Evolutionary conservation across 23 red algal species (phyloP).

Genomic region (Cyanidiococcus yangmingshanensis): DNA sequence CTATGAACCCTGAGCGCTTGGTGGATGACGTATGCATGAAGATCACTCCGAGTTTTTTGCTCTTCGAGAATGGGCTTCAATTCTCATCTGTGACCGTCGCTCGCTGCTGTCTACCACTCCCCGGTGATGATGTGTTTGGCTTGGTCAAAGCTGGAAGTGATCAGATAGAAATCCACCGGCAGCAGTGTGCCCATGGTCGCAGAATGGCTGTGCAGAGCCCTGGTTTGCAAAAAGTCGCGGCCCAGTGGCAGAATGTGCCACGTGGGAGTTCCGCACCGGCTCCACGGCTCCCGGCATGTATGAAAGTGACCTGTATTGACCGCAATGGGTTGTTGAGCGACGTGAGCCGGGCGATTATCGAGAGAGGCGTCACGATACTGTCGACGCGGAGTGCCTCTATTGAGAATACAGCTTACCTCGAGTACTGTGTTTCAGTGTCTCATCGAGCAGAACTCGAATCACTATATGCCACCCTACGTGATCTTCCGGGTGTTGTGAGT

Average conservation of each 20-base stretch:
- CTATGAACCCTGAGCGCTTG: not conserved
- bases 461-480: not conserved
- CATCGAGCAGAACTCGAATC: not conserved
- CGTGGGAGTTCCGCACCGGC: not conserved
- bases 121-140: not conserved
- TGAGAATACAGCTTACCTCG: not conserved
- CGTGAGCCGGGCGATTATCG: slow-evolving; percentile 6
- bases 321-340: slow-evolving; percentile 8
- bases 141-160: not conserved
- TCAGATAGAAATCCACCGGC: not conserved
- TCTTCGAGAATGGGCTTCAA: not conserved
- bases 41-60: not conserved
- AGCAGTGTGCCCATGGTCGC: not conserved
- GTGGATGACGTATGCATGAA: not conserved
- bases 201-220: not conserved
- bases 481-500: not conserved
- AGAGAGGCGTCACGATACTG: slow-evolving; percentile 9
- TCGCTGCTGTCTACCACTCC: slow-evolving; percentile 5
- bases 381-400: not conserved
- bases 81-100: not conserved
- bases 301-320: slow-evolving; percentile 1
- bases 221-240: not conserved
- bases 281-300: not conserved
- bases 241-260: not conserved
- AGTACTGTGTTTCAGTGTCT: not conserved